Percentiles rank a stretch among this genome's conserved stretches.
Conservation (phyloP, 176 grass and related monocot species). For the Paspalum notatum region DNA sequence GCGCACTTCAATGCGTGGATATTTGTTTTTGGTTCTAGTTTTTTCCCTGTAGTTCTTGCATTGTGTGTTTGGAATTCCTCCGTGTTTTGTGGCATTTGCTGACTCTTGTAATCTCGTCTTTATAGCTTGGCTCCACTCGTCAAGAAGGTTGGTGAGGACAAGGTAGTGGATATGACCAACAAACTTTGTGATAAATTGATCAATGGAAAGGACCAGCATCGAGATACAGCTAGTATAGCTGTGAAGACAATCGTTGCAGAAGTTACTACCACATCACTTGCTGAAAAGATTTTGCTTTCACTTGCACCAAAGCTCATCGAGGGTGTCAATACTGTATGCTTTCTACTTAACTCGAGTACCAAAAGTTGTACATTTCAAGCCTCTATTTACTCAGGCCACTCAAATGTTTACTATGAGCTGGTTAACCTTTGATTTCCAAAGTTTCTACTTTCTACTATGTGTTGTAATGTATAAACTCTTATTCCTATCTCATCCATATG, state of each 20-base stretch:
- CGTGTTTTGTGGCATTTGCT: slow-evolving; percentile 10
- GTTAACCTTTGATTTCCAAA: background rate
- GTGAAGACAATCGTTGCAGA: slow-evolving; percentile 92
- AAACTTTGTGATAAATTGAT: slow-evolving; percentile 96
- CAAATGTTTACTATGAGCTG: background rate
- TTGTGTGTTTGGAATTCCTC: too few species aligned
- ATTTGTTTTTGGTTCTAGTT: slow-evolving; percentile 8
- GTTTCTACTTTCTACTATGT: background rate
- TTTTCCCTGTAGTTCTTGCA: background rate
- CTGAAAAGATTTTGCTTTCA: slow-evolving; percentile 84
- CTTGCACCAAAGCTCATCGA: slow-evolving; percentile 81
- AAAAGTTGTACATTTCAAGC: background rate
- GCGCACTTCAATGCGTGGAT: background rate
- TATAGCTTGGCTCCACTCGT: slow-evolving; percentile 91
- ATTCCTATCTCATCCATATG: background rate
- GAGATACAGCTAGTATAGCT: slow-evolving; percentile 98
- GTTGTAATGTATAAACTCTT: background rate
- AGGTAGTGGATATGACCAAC: slow-evolving; percentile 85
- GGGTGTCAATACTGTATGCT: slow-evolving; percentile 79
- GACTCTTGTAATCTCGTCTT: slow-evolving; percentile 20
- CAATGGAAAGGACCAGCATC: slow-evolving; percentile 96
- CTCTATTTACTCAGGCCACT: background rate
- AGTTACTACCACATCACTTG: slow-evolving; percentile 80
- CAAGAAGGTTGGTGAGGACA: slow-evolving; percentile 91
- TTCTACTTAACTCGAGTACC: background rate